Evolutionary conservation across 2,329 filamentous ascomycete genomes (phyloP).

Genomic region (Penicillium crustosum): DNA sequence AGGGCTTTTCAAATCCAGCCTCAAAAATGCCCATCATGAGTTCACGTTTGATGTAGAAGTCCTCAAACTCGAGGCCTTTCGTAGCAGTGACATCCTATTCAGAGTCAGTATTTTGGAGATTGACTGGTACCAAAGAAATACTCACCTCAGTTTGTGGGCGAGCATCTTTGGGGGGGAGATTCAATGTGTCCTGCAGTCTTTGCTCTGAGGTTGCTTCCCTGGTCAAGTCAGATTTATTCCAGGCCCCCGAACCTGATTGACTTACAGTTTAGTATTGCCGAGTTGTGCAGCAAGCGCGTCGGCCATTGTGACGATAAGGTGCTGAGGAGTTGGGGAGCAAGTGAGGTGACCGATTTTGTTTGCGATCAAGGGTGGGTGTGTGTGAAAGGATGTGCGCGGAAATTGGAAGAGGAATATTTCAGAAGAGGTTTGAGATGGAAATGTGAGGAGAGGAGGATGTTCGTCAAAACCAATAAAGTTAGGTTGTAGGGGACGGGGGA

Average conservation of each 20-base stretch:
- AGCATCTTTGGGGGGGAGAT: conserved; percentile 49
- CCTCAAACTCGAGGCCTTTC: conserved; percentile 95
- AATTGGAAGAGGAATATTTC: neutral
- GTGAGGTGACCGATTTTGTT: neutral
- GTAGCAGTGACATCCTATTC: conserved; percentile 96
- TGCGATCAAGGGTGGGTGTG: neutral
- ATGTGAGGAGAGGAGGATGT: neutral
- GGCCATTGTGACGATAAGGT: conserved; percentile 37
- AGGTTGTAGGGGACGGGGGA: neutral
- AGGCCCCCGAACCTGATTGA: neutral
- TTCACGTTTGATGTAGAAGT: conserved; percentile 92
- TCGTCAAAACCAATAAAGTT: neutral
- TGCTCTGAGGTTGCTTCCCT: conserved; percentile 43
- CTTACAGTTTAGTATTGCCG: conserved; percentile 46
- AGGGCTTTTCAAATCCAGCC: conserved; percentile 97
- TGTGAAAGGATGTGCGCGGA: neutral
- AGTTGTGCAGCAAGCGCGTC: conserved; percentile 49
- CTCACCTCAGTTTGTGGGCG: conserved; percentile 52
- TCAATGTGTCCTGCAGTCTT: conserved; percentile 49
- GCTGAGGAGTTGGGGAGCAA: conserved; percentile 9
- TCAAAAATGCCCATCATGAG: conserved; percentile 99
- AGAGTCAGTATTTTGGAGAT: neutral
- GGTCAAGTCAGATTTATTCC: conserved; percentile 14
- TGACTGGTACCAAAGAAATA: neutral
- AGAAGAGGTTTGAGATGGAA: neutral